These are phyloP conservation scores for Yarrowia sp. DNA, from an alignment of 805 yeast genomes.

Conservation along the genomic window DNA sequence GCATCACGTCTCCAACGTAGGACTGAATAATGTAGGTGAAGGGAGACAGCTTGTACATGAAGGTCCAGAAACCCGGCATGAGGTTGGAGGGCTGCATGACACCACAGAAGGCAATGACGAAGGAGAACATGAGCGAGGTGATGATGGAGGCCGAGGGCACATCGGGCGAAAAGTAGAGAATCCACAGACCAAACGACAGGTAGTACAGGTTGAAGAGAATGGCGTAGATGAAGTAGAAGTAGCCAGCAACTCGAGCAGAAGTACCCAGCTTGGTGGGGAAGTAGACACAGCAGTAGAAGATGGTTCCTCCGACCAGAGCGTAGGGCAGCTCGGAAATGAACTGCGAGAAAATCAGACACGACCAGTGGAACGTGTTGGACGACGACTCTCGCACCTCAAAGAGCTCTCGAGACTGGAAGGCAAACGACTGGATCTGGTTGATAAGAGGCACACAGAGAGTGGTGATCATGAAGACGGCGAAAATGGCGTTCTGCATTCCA, in stretches of 20 bases:
- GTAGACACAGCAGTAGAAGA: slow-evolving; percentile 54
- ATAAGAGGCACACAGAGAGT: slow-evolving; percentile 55
- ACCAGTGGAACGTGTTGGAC: slow-evolving; percentile 74
- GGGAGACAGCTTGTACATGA: slow-evolving; percentile 72
- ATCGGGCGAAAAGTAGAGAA: slow-evolving; percentile 58
- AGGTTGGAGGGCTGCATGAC: slow-evolving; percentile 53
- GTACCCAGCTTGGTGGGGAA: slow-evolving; percentile 46
- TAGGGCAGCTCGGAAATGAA: slow-evolving; percentile 60
- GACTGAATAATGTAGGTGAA: slow-evolving; percentile 66
- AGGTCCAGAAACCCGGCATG: slow-evolving; percentile 82
- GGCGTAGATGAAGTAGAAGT: slow-evolving; percentile 49
- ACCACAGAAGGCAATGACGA: slow-evolving; percentile 65
- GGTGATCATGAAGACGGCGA: slow-evolving; percentile 57
- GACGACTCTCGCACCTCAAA: slow-evolving; percentile 69
- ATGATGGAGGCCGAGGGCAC: slow-evolving; percentile 64
- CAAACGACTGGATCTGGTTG: slow-evolving; percentile 62
- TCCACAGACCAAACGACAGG: slow-evolving; percentile 53
- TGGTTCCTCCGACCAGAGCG: slow-evolving; percentile 47
- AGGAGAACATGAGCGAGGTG: slow-evolving; percentile 52
- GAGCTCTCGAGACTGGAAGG: slow-evolving; percentile 55
- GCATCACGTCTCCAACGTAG: slow-evolving; percentile 48
- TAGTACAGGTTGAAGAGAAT: slow-evolving; percentile 51
- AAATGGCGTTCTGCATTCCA: slow-evolving; percentile 59
- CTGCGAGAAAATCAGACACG: slow-evolving; percentile 52
- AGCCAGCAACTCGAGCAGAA: slow-evolving; percentile 49